Evolutionary conservation across 257 asterid genomes (phyloP), one percentile per base, ranked within the genome.

Genomic region (Solanum rostratum): DNA sequence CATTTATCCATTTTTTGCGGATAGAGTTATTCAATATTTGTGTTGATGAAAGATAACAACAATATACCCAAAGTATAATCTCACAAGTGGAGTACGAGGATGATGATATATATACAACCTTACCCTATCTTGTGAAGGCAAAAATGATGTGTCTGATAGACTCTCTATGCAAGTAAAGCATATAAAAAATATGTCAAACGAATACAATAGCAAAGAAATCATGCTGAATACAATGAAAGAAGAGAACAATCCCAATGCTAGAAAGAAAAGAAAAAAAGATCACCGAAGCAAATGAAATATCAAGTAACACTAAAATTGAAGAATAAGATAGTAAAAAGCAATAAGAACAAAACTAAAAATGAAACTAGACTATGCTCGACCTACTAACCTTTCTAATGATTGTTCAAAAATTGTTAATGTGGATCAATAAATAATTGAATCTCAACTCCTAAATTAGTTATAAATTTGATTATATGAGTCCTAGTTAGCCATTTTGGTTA

Each of bases 21-120:
- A 55, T 13, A 8, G 0, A 19, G 63, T 9, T 3, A 57, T 20
- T 57, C 2, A 2, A 1, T 19, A 55, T 55, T 55, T 3, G 6
- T 55, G 27, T 14, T n/a, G 1, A 14, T 22, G 3, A 57, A 57
- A n/a, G 15, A n/a, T 0, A 10, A 13, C 2, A n/a, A 57, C 6
- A 57, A n/a, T 13, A 9, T 57, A n/a, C 6, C 10, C 0, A 57
- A n/a, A 57, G 7, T 10, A 1, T 57, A 57, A 57, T 57, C 4
- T 0, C 6, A 57, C 0, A 55, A 19, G 63, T 55, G 0, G 0
- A 27, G 29, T n/a, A 0, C 5, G 6, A 6, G 7, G 10, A 57
- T 57, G 1, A 12, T 1, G 12, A 3, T 57, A 0, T 57, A 29
- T n/a, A 0, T 0, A 2, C n/a, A n/a, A 12, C 29, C 29, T 57